These are phyloP conservation scores for Punica granatum DNA, from an alignment of 345 rosid species.

Conservation along the genomic window DNA sequence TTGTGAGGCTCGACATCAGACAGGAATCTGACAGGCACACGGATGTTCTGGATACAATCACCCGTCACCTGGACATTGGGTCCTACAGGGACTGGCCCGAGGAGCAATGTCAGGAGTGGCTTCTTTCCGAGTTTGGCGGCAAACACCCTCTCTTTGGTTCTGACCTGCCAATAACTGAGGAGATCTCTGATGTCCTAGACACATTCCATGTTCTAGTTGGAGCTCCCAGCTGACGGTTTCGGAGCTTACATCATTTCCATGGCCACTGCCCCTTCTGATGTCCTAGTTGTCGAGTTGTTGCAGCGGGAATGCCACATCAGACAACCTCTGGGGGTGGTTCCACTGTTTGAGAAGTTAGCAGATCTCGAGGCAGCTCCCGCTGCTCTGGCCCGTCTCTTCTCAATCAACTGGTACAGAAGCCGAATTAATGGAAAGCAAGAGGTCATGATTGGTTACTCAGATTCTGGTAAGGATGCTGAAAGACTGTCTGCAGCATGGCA, in stretches of 20 bases:
- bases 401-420: conserved; percentile 85
- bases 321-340: conserved; percentile 91
- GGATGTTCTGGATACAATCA: conserved; percentile 90
- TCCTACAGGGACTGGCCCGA: conserved; percentile 94
- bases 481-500: conserved; percentile 98
- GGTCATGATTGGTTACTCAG: conserved; percentile 99
- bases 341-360: conserved; percentile 95
- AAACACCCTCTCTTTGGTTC: conserved; percentile 92
- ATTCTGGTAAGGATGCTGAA: conserved; percentile 97
- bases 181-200: conserved; percentile 81
- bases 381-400: conserved; percentile 82
- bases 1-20: conserved; percentile 89
- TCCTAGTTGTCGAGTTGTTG: conserved; percentile 89
- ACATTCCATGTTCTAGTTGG: conserved; percentile 76
- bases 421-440: conserved; percentile 92
- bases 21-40: conserved; percentile 98
- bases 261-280: conserved; percentile 96
- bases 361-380: conserved; percentile 99
- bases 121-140: conserved; percentile 77
- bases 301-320: conserved; percentile 94
- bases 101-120: conserved; percentile 78
- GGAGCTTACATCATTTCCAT: conserved; percentile 98
- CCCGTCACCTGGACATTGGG: conserved; percentile 76
- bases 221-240: conserved; percentile 79
- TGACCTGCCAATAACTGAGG: conserved; percentile 91